Conservation (phyloP, 345 rosid genomes). For the Rhodamnia rubescens region DNA sequence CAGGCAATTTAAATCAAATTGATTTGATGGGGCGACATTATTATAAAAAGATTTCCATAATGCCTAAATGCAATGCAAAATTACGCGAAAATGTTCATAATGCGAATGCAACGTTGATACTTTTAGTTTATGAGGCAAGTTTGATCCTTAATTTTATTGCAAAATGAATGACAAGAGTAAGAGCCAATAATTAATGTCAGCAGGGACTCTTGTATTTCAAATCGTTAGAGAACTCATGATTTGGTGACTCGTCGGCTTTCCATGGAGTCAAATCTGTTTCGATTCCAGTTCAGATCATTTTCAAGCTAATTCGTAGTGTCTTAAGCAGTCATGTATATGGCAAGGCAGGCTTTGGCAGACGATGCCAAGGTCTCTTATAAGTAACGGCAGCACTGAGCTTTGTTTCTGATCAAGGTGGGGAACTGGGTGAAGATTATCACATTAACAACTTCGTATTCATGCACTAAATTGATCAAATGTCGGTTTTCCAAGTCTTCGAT, state of each 20-base stretch:
- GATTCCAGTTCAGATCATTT: background rate
- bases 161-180: background rate
- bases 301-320: background rate
- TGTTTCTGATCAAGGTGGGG: background rate
- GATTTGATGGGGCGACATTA: background rate
- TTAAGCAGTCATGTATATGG: background rate
- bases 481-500: background rate
- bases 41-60: background rate
- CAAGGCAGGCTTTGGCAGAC: background rate
- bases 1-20: background rate
- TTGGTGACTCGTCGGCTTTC: background rate
- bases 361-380: background rate
- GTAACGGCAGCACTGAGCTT: background rate
- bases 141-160: background rate
- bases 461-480: background rate
- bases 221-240: background rate
- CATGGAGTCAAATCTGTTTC: background rate
- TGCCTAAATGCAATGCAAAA: background rate
- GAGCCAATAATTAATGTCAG: background rate
- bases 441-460: background rate
- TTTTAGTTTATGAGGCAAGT: background rate
- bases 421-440: background rate
- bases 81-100: background rate
- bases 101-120: background rate
- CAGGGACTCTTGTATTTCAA: background rate